Conservation (phyloP, 371 early-diverging fungal species). For the Entomophthora muscae region DNA sequence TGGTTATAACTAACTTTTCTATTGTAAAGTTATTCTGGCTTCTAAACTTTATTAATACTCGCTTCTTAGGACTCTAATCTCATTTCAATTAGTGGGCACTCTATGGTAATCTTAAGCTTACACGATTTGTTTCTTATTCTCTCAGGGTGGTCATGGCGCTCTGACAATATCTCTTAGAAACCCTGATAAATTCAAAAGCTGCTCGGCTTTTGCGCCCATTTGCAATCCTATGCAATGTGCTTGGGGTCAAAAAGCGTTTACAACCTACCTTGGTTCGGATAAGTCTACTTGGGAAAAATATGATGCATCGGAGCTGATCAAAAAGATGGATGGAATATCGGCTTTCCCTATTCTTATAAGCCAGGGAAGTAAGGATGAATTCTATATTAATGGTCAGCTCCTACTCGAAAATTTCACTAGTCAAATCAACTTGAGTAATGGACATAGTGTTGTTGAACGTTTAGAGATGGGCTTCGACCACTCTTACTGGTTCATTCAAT, state of each 20-base stretch:
- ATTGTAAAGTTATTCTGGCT: slow-evolving; percentile 22
- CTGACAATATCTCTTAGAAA: slow-evolving; percentile 42
- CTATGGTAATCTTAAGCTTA: slow-evolving; percentile 28
- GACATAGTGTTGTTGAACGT: slow-evolving; percentile 12
- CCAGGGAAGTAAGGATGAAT: slow-evolving; percentile 2
- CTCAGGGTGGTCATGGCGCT: slow-evolving; percentile 75
- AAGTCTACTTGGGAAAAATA: slow-evolving; percentile 37
- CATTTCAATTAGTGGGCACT: slow-evolving; percentile 55
- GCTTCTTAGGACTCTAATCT: slow-evolving; percentile 21
- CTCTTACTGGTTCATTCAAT: slow-evolving; percentile 54
- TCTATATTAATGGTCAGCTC: background rate
- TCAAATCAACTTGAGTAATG: slow-evolving; percentile 7
- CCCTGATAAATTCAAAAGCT: slow-evolving; percentile 18
- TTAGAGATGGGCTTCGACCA: slow-evolving; percentile 65
- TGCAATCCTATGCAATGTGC: slow-evolving; percentile 43
- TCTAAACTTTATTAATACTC: no score
- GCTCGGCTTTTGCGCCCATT: slow-evolving; percentile 67
- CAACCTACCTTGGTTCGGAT: slow-evolving; percentile 41
- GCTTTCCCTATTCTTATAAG: background rate
- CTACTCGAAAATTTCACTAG: slow-evolving; percentile 2
- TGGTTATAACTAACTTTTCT: slow-evolving; percentile 28
- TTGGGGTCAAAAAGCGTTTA: slow-evolving; percentile 69
- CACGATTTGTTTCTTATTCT: background rate
- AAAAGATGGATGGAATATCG: background rate
- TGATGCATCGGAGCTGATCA: slow-evolving; percentile 45